Evolutionary conservation across 2,329 filamentous ascomycete genomes (phyloP).

Genomic region (Pyricularia grisea): DNA sequence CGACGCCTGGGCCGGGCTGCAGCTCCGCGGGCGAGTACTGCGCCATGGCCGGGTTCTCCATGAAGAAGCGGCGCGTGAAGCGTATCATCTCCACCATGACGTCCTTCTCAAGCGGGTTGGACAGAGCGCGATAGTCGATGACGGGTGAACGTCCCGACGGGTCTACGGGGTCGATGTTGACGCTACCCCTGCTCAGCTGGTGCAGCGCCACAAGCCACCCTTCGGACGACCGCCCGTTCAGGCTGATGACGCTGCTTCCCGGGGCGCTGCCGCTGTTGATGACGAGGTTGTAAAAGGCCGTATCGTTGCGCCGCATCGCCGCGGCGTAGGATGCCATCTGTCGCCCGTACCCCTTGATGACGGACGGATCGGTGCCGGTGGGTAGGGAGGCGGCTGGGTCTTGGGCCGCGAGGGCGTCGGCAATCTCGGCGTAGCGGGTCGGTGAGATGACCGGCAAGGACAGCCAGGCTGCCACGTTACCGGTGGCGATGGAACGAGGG

Average conservation of each 20-base stretch:
- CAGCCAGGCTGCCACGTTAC: constrained; percentile 21
- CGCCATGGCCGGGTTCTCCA: constrained; percentile 19
- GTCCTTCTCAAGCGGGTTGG: constrained; percentile 41
- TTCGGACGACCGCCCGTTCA: neutral
- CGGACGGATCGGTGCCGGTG: constrained; percentile 19
- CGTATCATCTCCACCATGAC: constrained; percentile 29
- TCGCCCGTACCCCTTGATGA: constrained; percentile 25
- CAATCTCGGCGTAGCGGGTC: constrained; percentile 15
- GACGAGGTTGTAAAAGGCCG: constrained; percentile 21
- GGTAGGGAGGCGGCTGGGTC: constrained; percentile 24
- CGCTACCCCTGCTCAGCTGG: constrained; percentile 28
- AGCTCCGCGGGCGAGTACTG: constrained; percentile 24
- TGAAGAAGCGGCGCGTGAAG: constrained; percentile 22
- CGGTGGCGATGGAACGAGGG: constrained; percentile 18
- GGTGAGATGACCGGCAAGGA: constrained; percentile 22
- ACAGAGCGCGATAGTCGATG: constrained; percentile 28
- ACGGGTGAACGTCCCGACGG: constrained; percentile 24
- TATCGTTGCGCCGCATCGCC: constrained; percentile 18
- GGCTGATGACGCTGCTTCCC: constrained; percentile 8
- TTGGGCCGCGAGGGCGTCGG: constrained; percentile 18
- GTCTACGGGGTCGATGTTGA: constrained; percentile 25
- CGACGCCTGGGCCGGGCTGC: constrained; percentile 22
- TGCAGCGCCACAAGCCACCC: constrained; percentile 20
- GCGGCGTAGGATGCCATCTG: constrained; percentile 21
- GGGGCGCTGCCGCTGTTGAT: constrained; percentile 19